A percentile compares a stretch with the other conserved stretches of the same genome.
phyloP scores from a whole-genome alignment of 2,329 filamentous ascomycete species.

The Fusarium sp. region DNA sequence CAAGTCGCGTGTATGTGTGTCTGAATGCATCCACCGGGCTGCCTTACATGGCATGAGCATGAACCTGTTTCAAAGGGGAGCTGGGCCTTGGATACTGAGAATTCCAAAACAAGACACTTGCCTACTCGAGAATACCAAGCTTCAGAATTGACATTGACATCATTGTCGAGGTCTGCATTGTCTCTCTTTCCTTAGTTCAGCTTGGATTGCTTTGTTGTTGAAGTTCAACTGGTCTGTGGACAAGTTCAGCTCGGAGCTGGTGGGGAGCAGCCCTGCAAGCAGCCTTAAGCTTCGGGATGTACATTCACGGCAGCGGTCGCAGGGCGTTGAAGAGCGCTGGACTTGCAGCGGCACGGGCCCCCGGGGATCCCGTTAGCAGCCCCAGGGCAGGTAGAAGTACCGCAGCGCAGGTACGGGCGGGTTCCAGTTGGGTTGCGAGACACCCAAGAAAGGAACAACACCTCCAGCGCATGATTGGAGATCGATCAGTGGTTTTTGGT shows the following conservation, averaged over 20 bases:
- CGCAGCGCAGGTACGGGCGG: conserved; percentile 25
- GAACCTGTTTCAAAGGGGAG: conserved; percentile 39
- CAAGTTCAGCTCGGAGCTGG: conserved; percentile 25
- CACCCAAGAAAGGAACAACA: conserved; percentile 31
- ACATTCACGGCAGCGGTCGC: conserved; percentile 1
- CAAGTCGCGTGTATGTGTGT: conserved; percentile 7
- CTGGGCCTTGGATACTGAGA: conserved; percentile 7
- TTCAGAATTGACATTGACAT: conserved; percentile 9
- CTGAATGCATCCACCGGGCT: conserved; percentile 32
- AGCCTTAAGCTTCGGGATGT: conserved; percentile 25
- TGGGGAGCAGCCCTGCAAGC: conserved; percentile 36
- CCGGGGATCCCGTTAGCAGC: conserved; percentile 23
- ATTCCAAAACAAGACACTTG: conserved; percentile 11
- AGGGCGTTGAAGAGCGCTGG: conserved; percentile 42
- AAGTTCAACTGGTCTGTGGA: conserved; percentile 16
- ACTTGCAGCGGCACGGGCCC: conserved; percentile 35
- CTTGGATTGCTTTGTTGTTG: conserved; percentile 25
- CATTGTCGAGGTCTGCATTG: conserved; percentile 17
- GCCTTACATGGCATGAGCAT: conserved; percentile 38
- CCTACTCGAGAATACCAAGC: background rate
- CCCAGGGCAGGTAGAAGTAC: conserved; percentile 1
- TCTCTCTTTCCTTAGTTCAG: conserved; percentile 3
- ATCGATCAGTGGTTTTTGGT: conserved; percentile 33
- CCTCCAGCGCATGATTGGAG: conserved; percentile 42
- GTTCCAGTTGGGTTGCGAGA: conserved; percentile 37